These are phyloP conservation scores for Dimargaris cristalligena DNA, from an alignment of 192 early-diverging fungal genomes.

Conservation along the genomic window DNA sequence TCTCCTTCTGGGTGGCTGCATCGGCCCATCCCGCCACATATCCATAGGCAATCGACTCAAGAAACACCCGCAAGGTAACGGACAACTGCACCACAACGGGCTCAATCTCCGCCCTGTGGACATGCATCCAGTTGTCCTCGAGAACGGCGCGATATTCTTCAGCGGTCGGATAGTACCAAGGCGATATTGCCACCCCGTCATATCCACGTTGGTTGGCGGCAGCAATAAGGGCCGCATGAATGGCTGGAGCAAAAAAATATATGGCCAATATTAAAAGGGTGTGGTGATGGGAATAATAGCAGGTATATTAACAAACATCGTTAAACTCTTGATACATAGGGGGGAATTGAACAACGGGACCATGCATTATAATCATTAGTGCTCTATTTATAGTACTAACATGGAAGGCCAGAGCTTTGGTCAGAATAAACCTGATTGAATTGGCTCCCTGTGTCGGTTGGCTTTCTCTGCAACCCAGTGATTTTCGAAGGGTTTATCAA, in stretches of 20 bases:
- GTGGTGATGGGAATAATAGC: background rate
- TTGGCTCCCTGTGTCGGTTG: no score
- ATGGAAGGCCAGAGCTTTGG: background rate
- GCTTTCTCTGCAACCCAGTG: background rate
- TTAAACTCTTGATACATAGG: no score
- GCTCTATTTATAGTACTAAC: background rate
- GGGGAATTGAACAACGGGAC: background rate
- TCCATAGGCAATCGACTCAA: no score
- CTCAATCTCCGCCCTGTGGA: background rate
- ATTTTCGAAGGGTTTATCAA: no score
- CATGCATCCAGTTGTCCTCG: conserved; percentile 10
- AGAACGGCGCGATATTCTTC: background rate
- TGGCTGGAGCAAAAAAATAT: no score
- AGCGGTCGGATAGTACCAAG: conserved; percentile 10
- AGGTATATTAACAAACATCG: no score
- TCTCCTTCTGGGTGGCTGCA: no score
- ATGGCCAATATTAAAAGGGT: background rate
- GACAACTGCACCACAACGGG: conserved; percentile 1
- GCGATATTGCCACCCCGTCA: background rate
- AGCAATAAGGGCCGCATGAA: background rate
- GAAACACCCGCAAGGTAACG: no score
- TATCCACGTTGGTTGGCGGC: background rate
- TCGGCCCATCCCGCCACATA: no score
- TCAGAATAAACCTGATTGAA: no score
- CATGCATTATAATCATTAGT: background rate